A percentile compares a stretch with the other conserved stretches of the same genome.
These are phyloP conservation scores for Ilex asprella DNA, from an alignment of 257 asterid genomes.

Conservation along the genomic window DNA sequence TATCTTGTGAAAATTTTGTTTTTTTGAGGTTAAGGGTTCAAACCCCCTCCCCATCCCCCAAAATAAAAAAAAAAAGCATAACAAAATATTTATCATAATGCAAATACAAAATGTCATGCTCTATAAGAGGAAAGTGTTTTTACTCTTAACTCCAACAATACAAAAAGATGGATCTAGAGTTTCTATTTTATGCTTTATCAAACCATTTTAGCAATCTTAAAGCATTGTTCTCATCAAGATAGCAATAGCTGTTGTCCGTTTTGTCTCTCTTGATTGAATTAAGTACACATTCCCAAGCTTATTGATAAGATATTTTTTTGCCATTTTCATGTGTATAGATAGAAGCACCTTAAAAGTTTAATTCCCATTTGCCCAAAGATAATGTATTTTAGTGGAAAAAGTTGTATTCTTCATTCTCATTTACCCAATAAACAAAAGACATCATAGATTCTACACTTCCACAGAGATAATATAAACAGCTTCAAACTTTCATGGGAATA, in stretches of 20 bases:
- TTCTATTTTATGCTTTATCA: slow-evolving; percentile 17
- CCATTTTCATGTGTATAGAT: slow-evolving; percentile 27
- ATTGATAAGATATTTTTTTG: slow-evolving; percentile 24
- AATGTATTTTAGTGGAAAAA: slow-evolving; percentile 29
- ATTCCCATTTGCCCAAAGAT: slow-evolving; percentile 66
- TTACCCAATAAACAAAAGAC: slow-evolving; percentile 38
- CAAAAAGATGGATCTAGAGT: slow-evolving; percentile 18
- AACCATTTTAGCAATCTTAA: slow-evolving; percentile 23
- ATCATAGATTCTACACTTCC: slow-evolving; percentile 11
- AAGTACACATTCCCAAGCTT: slow-evolving; percentile 30
- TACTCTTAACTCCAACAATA: slow-evolving; percentile 13
- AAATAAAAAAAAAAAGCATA: too few species aligned
- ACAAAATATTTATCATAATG: too few species aligned
- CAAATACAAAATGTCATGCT: slow-evolving; percentile 9
- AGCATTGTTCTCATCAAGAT: slow-evolving; percentile 11
- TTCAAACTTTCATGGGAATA: not conserved
- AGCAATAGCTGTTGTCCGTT: slow-evolving; percentile 11
- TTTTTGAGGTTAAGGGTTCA: too few species aligned
- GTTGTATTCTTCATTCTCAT: slow-evolving; percentile 51
- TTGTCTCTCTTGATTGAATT: slow-evolving; percentile 16
- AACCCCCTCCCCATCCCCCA: too few species aligned
- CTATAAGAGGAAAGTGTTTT: slow-evolving; percentile 18
- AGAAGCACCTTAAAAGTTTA: slow-evolving; percentile 57
- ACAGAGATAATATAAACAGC: not conserved
- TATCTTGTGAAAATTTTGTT: too few species aligned